A percentile compares a stretch with the other conserved stretches of the same genome.
These are phyloP conservation scores for Candida quercuum DNA, from an alignment of 805 yeast genomes.

Conservation along the genomic window DNA sequence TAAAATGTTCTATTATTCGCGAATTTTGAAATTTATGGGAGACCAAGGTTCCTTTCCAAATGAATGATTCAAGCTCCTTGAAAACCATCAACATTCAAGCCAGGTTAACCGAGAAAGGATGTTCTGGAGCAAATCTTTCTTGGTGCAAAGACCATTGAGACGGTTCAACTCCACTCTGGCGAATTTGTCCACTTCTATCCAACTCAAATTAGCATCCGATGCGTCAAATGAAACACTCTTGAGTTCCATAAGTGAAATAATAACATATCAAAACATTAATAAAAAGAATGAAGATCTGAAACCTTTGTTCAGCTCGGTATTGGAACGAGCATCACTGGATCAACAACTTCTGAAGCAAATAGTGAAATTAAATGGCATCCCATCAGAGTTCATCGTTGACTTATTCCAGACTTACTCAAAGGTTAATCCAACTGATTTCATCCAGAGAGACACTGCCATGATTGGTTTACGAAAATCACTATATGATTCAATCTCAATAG, in stretches of 20 bases:
- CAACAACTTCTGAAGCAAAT: neutral
- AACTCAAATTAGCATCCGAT: neutral
- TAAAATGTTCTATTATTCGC: too few species aligned
- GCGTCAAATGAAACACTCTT: neutral
- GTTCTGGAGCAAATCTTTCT: too few species aligned
- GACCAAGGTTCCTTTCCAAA: too few species aligned
- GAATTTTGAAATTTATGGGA: too few species aligned
- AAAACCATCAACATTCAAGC: too few species aligned
- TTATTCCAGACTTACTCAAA: conserved; percentile 5
- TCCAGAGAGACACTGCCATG: conserved; percentile 40
- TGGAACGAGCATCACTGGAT: neutral
- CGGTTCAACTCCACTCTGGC: too few species aligned
- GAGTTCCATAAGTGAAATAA: neutral
- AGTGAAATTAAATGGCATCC: neutral
- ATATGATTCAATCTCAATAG: conserved; percentile 52
- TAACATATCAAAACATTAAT: neutral
- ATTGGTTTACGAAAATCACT: conserved; percentile 61
- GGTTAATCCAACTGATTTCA: conserved; percentile 8
- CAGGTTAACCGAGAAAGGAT: too few species aligned
- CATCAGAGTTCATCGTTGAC: conserved; percentile 1
- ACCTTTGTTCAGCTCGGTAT: neutral
- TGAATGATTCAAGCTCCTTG: too few species aligned
- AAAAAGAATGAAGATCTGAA: neutral
- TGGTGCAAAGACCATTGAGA: too few species aligned
- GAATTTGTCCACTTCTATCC: too few species aligned